Evolutionary conservation across 2,329 filamentous ascomycete genomes (phyloP).

Genomic region (Chalaropsis ovoidea): DNA sequence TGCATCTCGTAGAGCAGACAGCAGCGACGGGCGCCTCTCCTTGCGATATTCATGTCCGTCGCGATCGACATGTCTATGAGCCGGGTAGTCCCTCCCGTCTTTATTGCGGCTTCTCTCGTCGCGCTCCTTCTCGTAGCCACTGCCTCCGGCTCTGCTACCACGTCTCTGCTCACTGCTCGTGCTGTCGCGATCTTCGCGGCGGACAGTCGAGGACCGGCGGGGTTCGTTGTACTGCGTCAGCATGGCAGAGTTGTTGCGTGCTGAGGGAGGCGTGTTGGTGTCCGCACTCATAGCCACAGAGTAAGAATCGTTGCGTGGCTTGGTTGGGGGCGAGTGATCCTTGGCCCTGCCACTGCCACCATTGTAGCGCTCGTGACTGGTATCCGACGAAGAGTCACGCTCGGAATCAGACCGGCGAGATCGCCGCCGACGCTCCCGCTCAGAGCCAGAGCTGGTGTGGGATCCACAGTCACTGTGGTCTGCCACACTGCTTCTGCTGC

Average conservation of each 20-base stretch:
- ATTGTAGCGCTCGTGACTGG: conserved; percentile 31
- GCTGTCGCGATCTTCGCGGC: conserved; percentile 32
- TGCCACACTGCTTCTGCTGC: conserved; percentile 22
- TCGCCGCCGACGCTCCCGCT: conserved; percentile 22
- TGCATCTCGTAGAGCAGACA: conserved; percentile 51
- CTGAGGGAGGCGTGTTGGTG: conserved; percentile 21
- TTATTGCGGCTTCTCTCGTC: neutral
- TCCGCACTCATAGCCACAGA: conserved; percentile 22
- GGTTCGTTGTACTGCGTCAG: conserved; percentile 11
- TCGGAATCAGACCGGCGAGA: conserved; percentile 7
- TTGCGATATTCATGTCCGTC: conserved; percentile 28
- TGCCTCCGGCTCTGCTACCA: conserved; percentile 13
- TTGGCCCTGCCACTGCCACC: conserved; percentile 24
- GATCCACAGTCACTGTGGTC: conserved; percentile 27
- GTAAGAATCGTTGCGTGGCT: conserved; percentile 27
- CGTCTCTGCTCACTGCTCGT: conserved; percentile 33
- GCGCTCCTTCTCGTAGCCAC: neutral
- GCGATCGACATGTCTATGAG: conserved; percentile 33
- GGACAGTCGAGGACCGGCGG: conserved; percentile 1
- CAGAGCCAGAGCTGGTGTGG: conserved; percentile 8
- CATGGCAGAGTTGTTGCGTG: conserved; percentile 14
- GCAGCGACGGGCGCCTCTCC: conserved; percentile 44
- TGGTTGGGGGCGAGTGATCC: neutral
- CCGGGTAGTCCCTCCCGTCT: conserved; percentile 10
- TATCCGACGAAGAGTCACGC: conserved; percentile 16